Conservation (phyloP, 2,329 filamentous ascomycete genomes). For the Rhynchosporium graminicola region DNA sequence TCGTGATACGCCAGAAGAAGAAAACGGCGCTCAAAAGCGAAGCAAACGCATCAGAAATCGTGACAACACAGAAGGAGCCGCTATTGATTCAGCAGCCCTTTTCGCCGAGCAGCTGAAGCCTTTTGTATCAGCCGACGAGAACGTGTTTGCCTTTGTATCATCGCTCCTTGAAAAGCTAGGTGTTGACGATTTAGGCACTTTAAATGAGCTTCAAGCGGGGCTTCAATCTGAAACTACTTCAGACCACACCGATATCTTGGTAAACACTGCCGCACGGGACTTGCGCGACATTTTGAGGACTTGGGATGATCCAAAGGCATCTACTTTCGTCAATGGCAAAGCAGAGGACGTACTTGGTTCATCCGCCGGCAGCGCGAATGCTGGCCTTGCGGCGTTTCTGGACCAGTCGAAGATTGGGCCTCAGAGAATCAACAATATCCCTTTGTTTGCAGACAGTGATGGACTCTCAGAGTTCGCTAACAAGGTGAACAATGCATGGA, state of each 20-base stretch:
- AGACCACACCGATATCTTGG: slow-evolving; percentile 27
- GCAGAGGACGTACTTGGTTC: slow-evolving; percentile 40
- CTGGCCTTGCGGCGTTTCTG: slow-evolving; percentile 60
- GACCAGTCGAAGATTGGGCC: slow-evolving; percentile 62
- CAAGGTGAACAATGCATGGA: slow-evolving; percentile 51
- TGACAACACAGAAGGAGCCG: slow-evolving; percentile 53
- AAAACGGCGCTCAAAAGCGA: slow-evolving; percentile 58
- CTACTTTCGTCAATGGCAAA: slow-evolving; percentile 38
- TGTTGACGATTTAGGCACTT: slow-evolving; percentile 38
- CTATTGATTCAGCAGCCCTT: slow-evolving; percentile 52
- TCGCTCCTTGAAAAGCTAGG: slow-evolving; percentile 35
- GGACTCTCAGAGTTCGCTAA: slow-evolving; percentile 55
- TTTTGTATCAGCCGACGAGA: slow-evolving; percentile 36
- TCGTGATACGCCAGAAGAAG: slow-evolving; percentile 57
- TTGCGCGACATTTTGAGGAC: slow-evolving; percentile 42
- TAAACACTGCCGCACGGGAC: slow-evolving; percentile 41
- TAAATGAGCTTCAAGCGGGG: slow-evolving; percentile 34
- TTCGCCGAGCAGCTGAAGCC: slow-evolving; percentile 55
- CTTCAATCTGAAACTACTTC: slow-evolving; percentile 26
- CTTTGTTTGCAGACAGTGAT: slow-evolving; percentile 53
- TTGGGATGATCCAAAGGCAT: slow-evolving; percentile 45
- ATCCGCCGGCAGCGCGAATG: slow-evolving; percentile 37
- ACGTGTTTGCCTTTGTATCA: slow-evolving; percentile 38
- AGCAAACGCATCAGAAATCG: slow-evolving; percentile 66
- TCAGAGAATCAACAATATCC: slow-evolving; percentile 50